Conservation (phyloP, 2,329 filamentous ascomycete genomes). For the Claviceps quebecensis region DNA sequence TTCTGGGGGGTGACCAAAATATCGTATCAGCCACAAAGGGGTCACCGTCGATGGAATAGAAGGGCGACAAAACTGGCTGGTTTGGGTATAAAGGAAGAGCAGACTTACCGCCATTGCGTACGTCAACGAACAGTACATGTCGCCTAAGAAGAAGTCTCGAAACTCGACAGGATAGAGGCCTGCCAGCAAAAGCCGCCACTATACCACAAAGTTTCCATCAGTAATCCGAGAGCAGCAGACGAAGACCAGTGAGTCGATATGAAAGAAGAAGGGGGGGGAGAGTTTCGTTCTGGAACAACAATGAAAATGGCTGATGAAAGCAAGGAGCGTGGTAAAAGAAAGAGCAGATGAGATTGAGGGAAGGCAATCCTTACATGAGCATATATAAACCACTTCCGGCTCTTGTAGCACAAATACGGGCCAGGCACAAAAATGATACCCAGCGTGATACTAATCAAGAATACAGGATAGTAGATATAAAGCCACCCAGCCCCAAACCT, state of each 20-base stretch:
- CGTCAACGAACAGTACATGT: conserved; percentile 93
- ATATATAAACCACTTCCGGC: conserved; percentile 74
- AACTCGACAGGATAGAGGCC: conserved; percentile 91
- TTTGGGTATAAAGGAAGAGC: neutral
- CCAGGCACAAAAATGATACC: conserved; percentile 63
- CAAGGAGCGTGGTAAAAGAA: too few species aligned
- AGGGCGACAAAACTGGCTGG: too few species aligned
- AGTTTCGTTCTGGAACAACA: too few species aligned
- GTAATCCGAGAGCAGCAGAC: neutral
- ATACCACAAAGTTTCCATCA: neutral
- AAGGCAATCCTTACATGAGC: conserved; percentile 52
- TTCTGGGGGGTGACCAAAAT: conserved; percentile 40
- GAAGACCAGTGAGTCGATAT: neutral
- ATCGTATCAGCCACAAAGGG: neutral
- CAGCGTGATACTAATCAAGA: conserved; percentile 57
- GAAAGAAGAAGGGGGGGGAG: too few species aligned
- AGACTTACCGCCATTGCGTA: conserved; percentile 70
- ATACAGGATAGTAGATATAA: conserved; percentile 75
- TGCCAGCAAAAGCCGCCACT: conserved; percentile 76
- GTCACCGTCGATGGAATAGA: too few species aligned
- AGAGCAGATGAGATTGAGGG: too few species aligned
- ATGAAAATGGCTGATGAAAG: too few species aligned
- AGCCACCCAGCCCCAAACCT: conserved; percentile 49
- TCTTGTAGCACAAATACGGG: conserved; percentile 59
- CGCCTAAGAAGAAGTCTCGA: conserved; percentile 90